Evolutionary conservation across 2,329 filamentous ascomycete species (phyloP), one percentile per base, ranked within the genome.

Genomic region (Trichoderma arundinaceum): DNA sequence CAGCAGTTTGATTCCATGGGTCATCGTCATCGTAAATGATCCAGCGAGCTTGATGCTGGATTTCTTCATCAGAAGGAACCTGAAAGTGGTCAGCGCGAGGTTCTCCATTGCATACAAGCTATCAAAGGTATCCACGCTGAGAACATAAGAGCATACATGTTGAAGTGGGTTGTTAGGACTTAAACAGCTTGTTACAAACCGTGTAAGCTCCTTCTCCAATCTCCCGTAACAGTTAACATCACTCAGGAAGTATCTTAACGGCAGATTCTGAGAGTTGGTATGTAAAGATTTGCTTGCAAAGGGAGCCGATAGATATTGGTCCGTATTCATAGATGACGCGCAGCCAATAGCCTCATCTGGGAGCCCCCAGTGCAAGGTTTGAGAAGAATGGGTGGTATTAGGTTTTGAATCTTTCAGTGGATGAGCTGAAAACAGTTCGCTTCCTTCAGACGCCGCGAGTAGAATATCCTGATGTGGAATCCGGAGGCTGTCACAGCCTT

Each of bases 1-100:
- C 61, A 22, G 61, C 51, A 17, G 61, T 64, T 17, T 64, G 61
- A 15, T 64, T 64, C 61, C 61, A 64, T 28, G 61, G 61, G 10
- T 64, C 61, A 5, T 64, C 61, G 9, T 61, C 58, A 10, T 61
- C 58, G 15, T 51, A 61, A n/a, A 61, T 51, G 8, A 61, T 61
- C 58, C 58, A 61, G 22, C 58, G 58, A 33, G 58, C 58, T 15
- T 61, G 58, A 51, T 61, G 35, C 12, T 61, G 58, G 10, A 61
- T 17, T 32, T 61, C 58, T 33, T 51, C 58, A 6, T 61, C 58
- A 4, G 58, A 51, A 4, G 58, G 58, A 4, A 61, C 7, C 58
- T 61, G 19, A 0, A 33, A 7, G 5, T 3, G 6, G 35, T 61
- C 5, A 61, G 58, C 9, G 17, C 2, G 28, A 15, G 2, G 12